Evolutionary conservation across 2,329 filamentous ascomycete genomes (phyloP).

Genomic region (Penicillium sp.): DNA sequence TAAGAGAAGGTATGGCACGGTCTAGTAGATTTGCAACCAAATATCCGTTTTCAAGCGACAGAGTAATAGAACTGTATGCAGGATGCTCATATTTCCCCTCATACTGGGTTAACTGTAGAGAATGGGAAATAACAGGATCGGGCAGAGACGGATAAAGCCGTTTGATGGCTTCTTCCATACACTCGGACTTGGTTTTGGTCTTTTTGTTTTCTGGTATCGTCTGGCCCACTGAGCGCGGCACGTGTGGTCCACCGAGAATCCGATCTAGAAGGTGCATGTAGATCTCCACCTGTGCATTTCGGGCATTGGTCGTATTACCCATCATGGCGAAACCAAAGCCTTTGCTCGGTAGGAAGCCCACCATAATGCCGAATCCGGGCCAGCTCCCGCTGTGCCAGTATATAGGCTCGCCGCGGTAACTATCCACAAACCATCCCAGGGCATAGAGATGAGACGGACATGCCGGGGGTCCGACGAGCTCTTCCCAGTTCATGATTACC

Average conservation of each 20-base stretch:
- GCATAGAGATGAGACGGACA: conserved; percentile 19
- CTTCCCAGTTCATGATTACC: conserved; percentile 4
- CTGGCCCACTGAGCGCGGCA: background rate
- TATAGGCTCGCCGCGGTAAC: conserved; percentile 20
- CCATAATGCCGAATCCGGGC: conserved; percentile 21
- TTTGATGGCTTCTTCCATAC: background rate
- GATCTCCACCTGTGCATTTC: conserved; percentile 9
- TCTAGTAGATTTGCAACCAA: conserved; percentile 1
- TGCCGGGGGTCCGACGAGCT: conserved; percentile 9
- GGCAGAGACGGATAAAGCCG: conserved; percentile 3
- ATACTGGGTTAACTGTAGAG: background rate
- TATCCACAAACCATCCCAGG: conserved; percentile 24
- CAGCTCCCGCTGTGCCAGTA: conserved; percentile 26
- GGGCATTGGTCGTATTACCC: conserved; percentile 18
- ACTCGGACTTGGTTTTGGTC: background rate
- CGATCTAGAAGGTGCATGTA: conserved; percentile 16
- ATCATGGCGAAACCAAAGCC: conserved; percentile 26
- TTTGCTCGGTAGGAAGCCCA: conserved; percentile 23
- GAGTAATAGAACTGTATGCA: background rate
- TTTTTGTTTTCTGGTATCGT: background rate
- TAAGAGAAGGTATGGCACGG: background rate
- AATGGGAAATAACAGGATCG: background rate
- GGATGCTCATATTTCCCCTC: conserved; percentile 1
- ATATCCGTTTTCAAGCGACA: background rate
- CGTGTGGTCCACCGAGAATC: background rate